Base-by-base conservation (phyloP, 2,329 filamentous ascomycete species). In the Aspergillus amoenus region DNA sequence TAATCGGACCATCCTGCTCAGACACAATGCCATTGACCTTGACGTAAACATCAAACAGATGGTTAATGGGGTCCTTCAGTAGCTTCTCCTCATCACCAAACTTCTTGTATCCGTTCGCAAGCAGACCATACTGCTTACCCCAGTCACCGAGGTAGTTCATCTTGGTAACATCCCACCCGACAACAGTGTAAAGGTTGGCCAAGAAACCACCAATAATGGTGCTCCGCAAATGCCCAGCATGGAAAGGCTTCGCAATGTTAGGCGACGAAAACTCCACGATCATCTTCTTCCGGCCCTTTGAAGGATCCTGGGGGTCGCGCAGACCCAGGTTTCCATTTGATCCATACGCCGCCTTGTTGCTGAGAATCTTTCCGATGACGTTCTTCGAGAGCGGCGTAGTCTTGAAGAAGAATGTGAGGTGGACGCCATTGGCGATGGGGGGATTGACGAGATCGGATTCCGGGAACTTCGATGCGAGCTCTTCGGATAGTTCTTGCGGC, bases 71-170 rank as follows among this genome's bases (percentile, higher is more conserved):
- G 67, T 88, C 84, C 65, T 80, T 80, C 51, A 78, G 71, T 37
- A 88, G 74, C 64, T 82, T 80, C 62, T 85, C 82, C 70, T 87
- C 84, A 58, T 77, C 81, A 46, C 85, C 85, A 61, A 83, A 88
- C 62, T 79, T 78, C 65, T 85, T 81, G 68, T 84, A 88, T 1
- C 85, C 85, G 56, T 86, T 81, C 9, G 83, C 84, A 50, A 87
- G 73, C 34, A 88, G 77, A 65, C 85, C 85, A 60, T 87, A 87
- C 70, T 88, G 85, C 77, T 87, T 87, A 51, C 85, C 85, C 85
- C 85, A 88, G 67, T 88, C 85, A 60, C 85, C 85, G 4, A 88
- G 79, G 70, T 88, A 88, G 74, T 88, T 88, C 81, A 88, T 83
- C 58, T 82, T 80, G 49, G 82, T 73, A 2, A 87, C 84, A 13